Percentiles rank a stretch among this genome's conserved stretches.
Conservation (phyloP, 2,329 filamentous ascomycete species). For the Fusarium nisikadoi region DNA sequence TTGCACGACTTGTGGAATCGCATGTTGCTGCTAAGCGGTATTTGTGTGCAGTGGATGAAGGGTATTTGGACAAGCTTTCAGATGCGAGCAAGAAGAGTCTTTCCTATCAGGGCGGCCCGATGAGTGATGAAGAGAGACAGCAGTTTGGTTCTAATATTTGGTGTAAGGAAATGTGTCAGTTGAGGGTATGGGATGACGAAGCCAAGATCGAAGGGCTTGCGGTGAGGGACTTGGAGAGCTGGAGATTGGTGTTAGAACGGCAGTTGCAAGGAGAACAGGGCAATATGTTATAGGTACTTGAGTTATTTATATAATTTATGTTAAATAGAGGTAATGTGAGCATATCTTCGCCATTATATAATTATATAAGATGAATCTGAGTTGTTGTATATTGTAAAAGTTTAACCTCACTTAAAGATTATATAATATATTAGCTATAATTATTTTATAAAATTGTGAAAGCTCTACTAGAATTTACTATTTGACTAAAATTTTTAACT, state of each 20-base stretch:
- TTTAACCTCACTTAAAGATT: too few species aligned
- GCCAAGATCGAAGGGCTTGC: neutral
- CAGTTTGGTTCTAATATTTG: neutral
- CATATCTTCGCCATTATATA: accelerated
- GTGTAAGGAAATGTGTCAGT: neutral
- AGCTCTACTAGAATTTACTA: accelerated
- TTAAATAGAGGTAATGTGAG: too few species aligned
- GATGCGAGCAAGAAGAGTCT: neutral
- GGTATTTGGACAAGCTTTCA: neutral
- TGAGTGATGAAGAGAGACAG: neutral
- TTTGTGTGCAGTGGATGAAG: neutral
- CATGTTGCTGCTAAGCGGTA: neutral
- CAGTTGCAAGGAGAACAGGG: neutral
- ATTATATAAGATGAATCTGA: too few species aligned
- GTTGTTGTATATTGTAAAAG: too few species aligned
- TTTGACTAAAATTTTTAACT: accelerated
- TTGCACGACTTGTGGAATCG: neutral
- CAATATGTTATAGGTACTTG: accelerated
- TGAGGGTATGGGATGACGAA: neutral
- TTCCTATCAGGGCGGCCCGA: neutral
- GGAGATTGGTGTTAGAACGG: neutral
- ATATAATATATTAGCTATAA: too few species aligned
- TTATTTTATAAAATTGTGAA: too few species aligned
- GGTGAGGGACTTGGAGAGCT: neutral
- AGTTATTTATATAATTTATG: accelerated